Percentiles rank a stretch among this genome's conserved stretches.
Evolutionary conservation across 2,329 filamentous ascomycete genomes (phyloP).

Genomic region (Thelonectria olida): DNA sequence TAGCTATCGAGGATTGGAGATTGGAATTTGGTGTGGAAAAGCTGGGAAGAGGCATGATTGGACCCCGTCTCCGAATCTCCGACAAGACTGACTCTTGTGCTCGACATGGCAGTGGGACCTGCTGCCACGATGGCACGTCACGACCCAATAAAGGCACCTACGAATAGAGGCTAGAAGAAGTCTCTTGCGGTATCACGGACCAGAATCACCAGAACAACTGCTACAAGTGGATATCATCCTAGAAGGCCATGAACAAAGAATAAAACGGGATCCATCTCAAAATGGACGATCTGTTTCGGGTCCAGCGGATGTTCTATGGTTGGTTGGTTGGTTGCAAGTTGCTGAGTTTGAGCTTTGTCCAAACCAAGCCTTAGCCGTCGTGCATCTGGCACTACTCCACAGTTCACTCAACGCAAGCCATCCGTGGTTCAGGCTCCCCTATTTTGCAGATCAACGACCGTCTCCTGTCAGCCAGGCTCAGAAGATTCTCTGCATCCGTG

Average conservation of each 20-base stretch:
- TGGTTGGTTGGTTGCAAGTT: conserved; percentile 13
- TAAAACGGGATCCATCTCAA: not conserved
- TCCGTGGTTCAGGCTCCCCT: conserved; percentile 19
- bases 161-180: not conserved
- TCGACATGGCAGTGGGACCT: conserved; percentile 7
- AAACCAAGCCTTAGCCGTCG: conserved; percentile 27
- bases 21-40: not conserved
- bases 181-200: not conserved
- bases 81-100: conserved; percentile 15
- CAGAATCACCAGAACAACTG: not conserved
- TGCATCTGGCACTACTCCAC: conserved; percentile 30
- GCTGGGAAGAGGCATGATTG: not conserved
- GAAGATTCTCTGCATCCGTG: not conserved
- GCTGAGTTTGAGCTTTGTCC: conserved; percentile 18
- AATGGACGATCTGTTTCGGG: conserved; percentile 11
- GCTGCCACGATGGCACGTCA: conserved; percentile 13
- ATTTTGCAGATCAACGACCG: conserved; percentile 28
- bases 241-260: not conserved
- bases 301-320: conserved; percentile 3
- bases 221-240: not conserved
- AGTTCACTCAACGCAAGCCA: conserved; percentile 8
- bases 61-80: conserved; percentile 21
- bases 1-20: conserved; percentile 10
- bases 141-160: no score
- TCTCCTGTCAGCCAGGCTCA: conserved; percentile 8